Evolutionary conservation across 1,284 basidiomycete genomes (phyloP).

Genomic region (Boletellus deceptivus): DNA sequence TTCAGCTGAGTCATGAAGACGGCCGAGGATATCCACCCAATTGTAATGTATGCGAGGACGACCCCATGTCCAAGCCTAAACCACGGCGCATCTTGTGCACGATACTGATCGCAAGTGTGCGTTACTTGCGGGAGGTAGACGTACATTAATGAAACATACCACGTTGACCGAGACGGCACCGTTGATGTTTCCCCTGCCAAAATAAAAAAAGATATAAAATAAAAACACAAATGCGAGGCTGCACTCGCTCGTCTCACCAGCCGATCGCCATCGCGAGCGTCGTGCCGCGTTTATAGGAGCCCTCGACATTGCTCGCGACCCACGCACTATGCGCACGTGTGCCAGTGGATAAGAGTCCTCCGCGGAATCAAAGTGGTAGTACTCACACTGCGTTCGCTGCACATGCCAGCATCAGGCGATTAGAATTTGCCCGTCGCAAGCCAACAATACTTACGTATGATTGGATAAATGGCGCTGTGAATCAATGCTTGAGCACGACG

Average conservation of each 20-base stretch:
- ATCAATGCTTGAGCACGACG: conserved; percentile 4
- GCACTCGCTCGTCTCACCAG: conserved; percentile 22
- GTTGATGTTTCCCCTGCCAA: conserved; percentile 42
- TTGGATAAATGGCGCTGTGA: conserved; percentile 45
- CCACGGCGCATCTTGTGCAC: conserved; percentile 40
- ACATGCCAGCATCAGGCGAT: not conserved
- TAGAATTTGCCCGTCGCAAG: conserved; percentile 5
- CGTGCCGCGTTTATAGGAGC: conserved; percentile 40
- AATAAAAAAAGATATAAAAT: not conserved
- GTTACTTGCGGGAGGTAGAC: conserved; percentile 11
- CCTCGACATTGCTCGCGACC: conserved; percentile 51
- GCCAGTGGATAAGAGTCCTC: not conserved
- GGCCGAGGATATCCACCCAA: conserved; percentile 43
- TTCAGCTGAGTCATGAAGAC: conserved; percentile 38
- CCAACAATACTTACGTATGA: conserved; percentile 39
- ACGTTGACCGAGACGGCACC: conserved; percentile 48
- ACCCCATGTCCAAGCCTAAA: conserved; percentile 52
- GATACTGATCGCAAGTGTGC: conserved; percentile 29
- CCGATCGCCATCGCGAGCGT: conserved; percentile 41
- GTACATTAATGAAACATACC: conserved; percentile 29
- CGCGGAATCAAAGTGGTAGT: not conserved
- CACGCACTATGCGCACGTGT: conserved; percentile 39
- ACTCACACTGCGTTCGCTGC: conserved; percentile 49
- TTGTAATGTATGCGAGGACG: conserved; percentile 47
- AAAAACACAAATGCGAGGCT: not conserved